Evolutionary conservation across 2,329 filamentous ascomycete genomes (phyloP), one percentile per base, ranked within the genome.

Genomic region (Aspergillus melleus): DNA sequence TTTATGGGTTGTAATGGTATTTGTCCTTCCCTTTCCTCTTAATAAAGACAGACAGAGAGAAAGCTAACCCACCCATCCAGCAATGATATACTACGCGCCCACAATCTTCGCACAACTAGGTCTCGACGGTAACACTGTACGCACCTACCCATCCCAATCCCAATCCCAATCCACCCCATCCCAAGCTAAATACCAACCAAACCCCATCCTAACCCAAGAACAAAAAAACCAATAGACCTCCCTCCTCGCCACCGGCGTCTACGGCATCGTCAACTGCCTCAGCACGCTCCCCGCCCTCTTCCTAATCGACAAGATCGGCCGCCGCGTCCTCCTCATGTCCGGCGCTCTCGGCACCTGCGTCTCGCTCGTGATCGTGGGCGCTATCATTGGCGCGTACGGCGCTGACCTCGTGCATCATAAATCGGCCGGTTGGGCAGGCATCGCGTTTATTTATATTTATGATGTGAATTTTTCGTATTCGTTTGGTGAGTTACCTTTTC

Each of bases 51-150:
- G 46, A 26, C 16, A 9, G 20, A 26, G 10, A 36, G 11, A 22
- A 2, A n/a, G 5, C 42, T 47, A 44, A 55, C 24, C 20, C 9
- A 47, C 44, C 11, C 6, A 9, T n/a, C 24, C 36, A 75, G 72
- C 79, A 0, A 73, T 82, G 53, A 81, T 82, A 20, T 82, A 81
- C 68, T 82, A 82, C 55, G 79, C 79, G 0, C 80, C 80, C 0
- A 80, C 73, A 1, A 80, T 82, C 16, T 82, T 82, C 63, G 65
- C 59, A 0, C 75, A 79, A 51, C 67, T 83, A 1, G 81, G 81
- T 0, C 70, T 82, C 0, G 63, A 70, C 42, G 70, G 72, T 3
- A 74, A 75, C 55, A 74, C 72, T 1, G 67, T 69, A 62, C 6
- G 59, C 29, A 12, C 32, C 32, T 12, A 12, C 32, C 11, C 19